These are phyloP conservation scores for Aspergillus caelatus DNA, from an alignment of 2,329 filamentous ascomycete genomes.

Conservation along the genomic window DNA sequence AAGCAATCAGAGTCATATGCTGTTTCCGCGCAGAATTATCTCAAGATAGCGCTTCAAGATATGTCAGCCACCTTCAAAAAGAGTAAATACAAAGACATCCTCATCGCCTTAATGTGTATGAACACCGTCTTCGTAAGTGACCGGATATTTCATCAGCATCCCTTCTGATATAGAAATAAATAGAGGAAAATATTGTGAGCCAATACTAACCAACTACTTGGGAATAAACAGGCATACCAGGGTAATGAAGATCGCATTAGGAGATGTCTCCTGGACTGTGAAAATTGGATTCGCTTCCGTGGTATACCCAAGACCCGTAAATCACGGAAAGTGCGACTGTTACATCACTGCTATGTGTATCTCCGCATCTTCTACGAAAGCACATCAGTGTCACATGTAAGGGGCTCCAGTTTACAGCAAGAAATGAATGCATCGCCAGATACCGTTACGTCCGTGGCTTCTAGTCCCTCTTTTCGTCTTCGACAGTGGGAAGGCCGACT, in stretches of 20 bases:
- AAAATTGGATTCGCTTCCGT: conserved; percentile 46
- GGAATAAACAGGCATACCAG: conserved; percentile 24
- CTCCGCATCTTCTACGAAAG: conserved; percentile 52
- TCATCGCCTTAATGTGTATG: conserved; percentile 51
- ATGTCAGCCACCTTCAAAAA: conserved; percentile 38
- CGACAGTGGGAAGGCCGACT: conserved; percentile 31
- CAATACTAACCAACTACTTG: neutral
- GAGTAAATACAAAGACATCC: conserved; percentile 48
- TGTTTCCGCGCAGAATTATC: conserved; percentile 34
- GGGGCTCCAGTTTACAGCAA: neutral
- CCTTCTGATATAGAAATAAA: neutral
- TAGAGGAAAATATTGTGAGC: neutral
- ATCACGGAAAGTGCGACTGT: conserved; percentile 46
- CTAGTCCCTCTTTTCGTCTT: conserved; percentile 38
- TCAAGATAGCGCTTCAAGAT: conserved; percentile 37
- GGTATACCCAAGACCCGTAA: conserved; percentile 42
- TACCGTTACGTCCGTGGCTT: conserved; percentile 31
- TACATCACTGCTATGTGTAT: conserved; percentile 54
- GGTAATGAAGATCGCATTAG: conserved; percentile 39
- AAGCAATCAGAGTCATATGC: conserved; percentile 35
- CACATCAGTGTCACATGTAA: conserved; percentile 5
- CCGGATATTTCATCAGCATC: neutral
- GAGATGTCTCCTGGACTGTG: conserved; percentile 47
- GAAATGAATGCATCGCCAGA: conserved; percentile 8
- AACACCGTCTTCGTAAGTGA: conserved; percentile 35